These are phyloP conservation scores for Ceratobasidium sp. DNA, from an alignment of 1,284 basidiomycete genomes.

Conservation along the genomic window DNA sequence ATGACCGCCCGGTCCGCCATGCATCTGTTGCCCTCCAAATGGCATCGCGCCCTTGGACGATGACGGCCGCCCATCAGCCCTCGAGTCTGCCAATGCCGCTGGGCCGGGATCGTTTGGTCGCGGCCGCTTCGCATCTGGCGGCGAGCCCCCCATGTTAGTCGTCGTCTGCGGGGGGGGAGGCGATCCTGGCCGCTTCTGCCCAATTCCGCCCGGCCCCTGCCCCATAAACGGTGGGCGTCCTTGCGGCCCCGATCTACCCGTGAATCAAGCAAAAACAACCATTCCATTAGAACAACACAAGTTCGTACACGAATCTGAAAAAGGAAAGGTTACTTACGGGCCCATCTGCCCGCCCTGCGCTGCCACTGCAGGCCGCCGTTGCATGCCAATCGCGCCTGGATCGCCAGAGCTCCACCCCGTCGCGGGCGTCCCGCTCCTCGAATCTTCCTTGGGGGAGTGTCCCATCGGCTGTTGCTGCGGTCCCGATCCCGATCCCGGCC, in stretches of 20 bases:
- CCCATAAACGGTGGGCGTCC: constrained; percentile 32
- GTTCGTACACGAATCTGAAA: constrained; percentile 9
- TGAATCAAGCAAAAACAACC: not conserved
- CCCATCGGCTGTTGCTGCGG: not conserved
- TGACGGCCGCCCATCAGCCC: constrained; percentile 11
- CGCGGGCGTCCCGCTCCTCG: constrained; percentile 19
- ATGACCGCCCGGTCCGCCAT: constrained; percentile 8
- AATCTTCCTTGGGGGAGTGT: constrained; percentile 26
- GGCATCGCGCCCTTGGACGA: constrained; percentile 35
- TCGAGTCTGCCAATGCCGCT: constrained; percentile 19
- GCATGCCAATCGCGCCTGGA: not conserved
- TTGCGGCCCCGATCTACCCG: constrained; percentile 17
- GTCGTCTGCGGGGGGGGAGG: constrained; percentile 21
- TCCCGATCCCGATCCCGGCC: not conserved
- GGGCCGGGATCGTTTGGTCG: constrained; percentile 36
- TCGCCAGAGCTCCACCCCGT: not conserved
- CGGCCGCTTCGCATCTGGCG: constrained; percentile 31
- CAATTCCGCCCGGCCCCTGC: constrained; percentile 4
- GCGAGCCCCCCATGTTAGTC: constrained; percentile 4
- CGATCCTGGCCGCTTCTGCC: constrained; percentile 34
- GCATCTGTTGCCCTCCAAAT: constrained; percentile 25
- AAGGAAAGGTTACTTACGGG: constrained; percentile 34
- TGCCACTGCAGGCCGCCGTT: constrained; percentile 20
- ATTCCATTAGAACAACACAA: constrained; percentile 21
- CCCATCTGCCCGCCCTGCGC: constrained; percentile 36